These are phyloP conservation scores for Kodamaea kaohsiungensis DNA, from an alignment of 805 yeast species.

Conservation along the genomic window DNA sequence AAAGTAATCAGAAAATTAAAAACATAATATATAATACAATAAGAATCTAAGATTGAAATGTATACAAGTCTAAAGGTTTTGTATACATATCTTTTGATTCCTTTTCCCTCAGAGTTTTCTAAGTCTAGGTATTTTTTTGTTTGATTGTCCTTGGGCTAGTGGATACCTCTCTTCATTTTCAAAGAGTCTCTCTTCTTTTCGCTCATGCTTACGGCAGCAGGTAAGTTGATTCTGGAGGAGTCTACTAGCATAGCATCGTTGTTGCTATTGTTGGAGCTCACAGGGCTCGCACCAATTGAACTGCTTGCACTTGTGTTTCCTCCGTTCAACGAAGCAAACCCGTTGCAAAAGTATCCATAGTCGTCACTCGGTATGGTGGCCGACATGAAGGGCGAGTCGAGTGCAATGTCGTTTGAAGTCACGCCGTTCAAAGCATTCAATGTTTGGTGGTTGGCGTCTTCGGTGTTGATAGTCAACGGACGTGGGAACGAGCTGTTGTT, in stretches of 20 bases:
- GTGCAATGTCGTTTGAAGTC: conserved; percentile 15
- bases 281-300: conserved; percentile 17
- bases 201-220: conserved; percentile 36
- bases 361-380: conserved; percentile 40
- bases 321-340: conserved; percentile 8
- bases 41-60: background rate
- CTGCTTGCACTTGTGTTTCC: conserved; percentile 11
- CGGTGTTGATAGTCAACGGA: conserved; percentile 42
- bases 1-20: background rate
- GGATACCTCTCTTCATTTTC: conserved; percentile 47
- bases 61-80: background rate
- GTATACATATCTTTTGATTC: background rate
- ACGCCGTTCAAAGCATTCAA: conserved; percentile 23
- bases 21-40: background rate
- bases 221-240: conserved; percentile 25
- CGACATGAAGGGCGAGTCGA: conserved; percentile 45
- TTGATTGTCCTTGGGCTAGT: conserved; percentile 21
- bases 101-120: background rate
- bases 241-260: conserved; percentile 14
- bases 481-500: conserved; percentile 29
- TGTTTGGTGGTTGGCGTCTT: conserved; percentile 29
- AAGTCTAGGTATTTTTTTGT: background rate
- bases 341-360: conserved; percentile 29
- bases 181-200: conserved; percentile 48
- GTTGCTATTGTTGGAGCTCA: conserved; percentile 10